A percentile compares a stretch with the other conserved stretches of the same genome.
Conservation (phyloP, 257 asterid genomes). For the Lithospermum erythrorhizon region DNA sequence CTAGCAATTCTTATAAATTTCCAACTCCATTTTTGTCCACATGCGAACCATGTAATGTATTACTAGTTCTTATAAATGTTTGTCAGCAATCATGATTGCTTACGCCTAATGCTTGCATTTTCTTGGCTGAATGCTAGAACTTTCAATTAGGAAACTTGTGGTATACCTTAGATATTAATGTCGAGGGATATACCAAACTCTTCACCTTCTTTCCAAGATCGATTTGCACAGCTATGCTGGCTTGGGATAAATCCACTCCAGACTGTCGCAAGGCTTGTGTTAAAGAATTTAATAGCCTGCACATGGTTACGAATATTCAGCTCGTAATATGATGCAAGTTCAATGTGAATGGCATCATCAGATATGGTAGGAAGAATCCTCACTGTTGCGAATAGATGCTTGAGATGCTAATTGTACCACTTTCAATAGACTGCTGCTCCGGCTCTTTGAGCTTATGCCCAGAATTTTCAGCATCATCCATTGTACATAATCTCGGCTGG, state of each 20-base stretch:
- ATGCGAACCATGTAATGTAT: no score
- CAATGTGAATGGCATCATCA: background rate
- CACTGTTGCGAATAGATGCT: constrained; percentile 76
- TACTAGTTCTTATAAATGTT: background rate
- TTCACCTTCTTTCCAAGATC: constrained; percentile 65
- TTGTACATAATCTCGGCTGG: constrained; percentile 16
- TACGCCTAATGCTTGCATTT: no score
- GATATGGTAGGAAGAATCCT: constrained; percentile 9
- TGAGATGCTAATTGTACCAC: constrained; percentile 79
- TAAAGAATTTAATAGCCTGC: constrained; percentile 73
- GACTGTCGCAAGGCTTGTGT: constrained; percentile 73
- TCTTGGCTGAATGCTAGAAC: background rate
- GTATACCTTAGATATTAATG: constrained; percentile 48
- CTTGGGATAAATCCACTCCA: constrained; percentile 77
- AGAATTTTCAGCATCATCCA: constrained; percentile 17
- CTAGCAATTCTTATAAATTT: background rate
- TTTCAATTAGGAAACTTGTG: background rate
- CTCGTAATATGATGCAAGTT: background rate
- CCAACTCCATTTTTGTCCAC: no score
- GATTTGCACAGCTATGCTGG: constrained; percentile 79
- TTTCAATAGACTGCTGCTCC: constrained; percentile 41
- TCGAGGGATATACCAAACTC: constrained; percentile 32
- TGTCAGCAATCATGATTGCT: no score
- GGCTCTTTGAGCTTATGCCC: constrained; percentile 35
- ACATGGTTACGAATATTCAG: background rate